These are phyloP conservation scores for Aureobasidium sp. DNA, from an alignment of 2,329 filamentous ascomycete genomes.

Conservation along the genomic window DNA sequence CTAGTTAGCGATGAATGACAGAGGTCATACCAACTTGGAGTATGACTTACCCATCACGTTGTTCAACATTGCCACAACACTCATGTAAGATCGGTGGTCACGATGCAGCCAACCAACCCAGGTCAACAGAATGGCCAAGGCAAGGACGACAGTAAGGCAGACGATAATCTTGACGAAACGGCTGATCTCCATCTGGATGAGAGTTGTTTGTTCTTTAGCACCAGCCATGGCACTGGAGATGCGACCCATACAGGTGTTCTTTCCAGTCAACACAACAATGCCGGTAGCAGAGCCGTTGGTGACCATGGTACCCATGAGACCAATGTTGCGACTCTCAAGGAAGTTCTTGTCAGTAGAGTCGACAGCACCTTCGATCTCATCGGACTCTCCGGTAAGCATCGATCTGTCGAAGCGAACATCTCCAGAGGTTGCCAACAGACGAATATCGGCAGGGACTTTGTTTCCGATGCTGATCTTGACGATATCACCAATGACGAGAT, in stretches of 20 bases:
- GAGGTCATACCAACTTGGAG: not conserved
- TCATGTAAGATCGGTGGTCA: slow-evolving; percentile 34
- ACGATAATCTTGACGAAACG: slow-evolving; percentile 40
- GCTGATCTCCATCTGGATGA: slow-evolving; percentile 37
- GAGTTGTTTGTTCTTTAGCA: slow-evolving; percentile 32
- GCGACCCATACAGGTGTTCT: slow-evolving; percentile 35
- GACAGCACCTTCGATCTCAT: slow-evolving; percentile 35
- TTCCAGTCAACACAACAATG: slow-evolving; percentile 35
- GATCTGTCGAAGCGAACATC: slow-evolving; percentile 38
- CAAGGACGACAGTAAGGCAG: slow-evolving; percentile 32
- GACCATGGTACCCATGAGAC: slow-evolving; percentile 37
- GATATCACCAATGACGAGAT: slow-evolving; percentile 35
- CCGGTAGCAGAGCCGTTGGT: slow-evolving; percentile 36
- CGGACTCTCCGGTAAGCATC: slow-evolving; percentile 37
- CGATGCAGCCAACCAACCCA: slow-evolving; percentile 37
- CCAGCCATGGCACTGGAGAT: slow-evolving; percentile 33
- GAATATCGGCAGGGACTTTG: slow-evolving; percentile 37
- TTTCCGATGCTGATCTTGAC: slow-evolving; percentile 34
- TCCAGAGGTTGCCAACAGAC: slow-evolving; percentile 34
- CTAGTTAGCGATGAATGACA: not conserved
- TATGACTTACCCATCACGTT: slow-evolving; percentile 33
- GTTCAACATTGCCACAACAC: slow-evolving; percentile 37
- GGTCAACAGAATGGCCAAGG: slow-evolving; percentile 35
- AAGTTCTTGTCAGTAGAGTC: slow-evolving; percentile 36
- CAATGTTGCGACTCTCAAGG: slow-evolving; percentile 38